Conservation (phyloP, 305 asterid genomes). For the Ajuga reptans region DNA sequence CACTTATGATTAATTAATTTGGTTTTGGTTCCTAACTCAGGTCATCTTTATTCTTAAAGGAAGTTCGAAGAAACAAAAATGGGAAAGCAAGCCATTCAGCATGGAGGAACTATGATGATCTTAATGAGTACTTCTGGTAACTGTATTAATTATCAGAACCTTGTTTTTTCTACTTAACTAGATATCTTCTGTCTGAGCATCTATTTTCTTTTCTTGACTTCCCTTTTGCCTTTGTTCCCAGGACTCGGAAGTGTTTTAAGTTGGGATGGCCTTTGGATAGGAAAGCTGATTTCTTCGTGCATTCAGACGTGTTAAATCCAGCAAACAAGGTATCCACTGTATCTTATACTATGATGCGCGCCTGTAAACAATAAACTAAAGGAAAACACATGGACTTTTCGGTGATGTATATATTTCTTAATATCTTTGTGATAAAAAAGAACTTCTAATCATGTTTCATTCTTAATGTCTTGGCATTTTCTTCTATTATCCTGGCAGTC, state of each 20-base stretch:
- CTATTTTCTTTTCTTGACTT: conserved; percentile 18
- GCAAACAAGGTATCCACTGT: conserved; percentile 36
- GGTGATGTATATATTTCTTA: neutral
- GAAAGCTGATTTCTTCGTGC: conserved; percentile 72
- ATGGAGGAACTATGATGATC: conserved; percentile 97
- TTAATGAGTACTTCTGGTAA: conserved; percentile 97
- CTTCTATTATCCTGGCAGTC: neutral
- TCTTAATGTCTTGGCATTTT: conserved; percentile 9
- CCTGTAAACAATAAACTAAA: neutral
- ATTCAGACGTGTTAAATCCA: conserved; percentile 46
- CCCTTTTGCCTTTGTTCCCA: conserved; percentile 27
- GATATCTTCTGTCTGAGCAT: neutral
- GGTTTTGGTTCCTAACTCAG: conserved; percentile 23
- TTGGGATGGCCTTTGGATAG: conserved; percentile 88
- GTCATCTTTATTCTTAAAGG: conserved; percentile 53
- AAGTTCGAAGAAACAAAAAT: conserved; percentile 70
- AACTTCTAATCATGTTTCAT: neutral
- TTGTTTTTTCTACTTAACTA: conserved; percentile 6
- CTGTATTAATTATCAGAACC: conserved; percentile 21
- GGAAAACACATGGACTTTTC: conserved; percentile 5
- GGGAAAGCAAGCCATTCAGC: conserved; percentile 95
- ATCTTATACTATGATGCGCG: conserved; percentile 10
- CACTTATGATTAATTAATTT: conserved; percentile 11
- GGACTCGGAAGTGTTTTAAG: conserved; percentile 74
- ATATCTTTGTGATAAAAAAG: neutral